Evolutionary conservation across 2,329 filamentous ascomycete species (phyloP).

Genomic region (Penicillium sp.): DNA sequence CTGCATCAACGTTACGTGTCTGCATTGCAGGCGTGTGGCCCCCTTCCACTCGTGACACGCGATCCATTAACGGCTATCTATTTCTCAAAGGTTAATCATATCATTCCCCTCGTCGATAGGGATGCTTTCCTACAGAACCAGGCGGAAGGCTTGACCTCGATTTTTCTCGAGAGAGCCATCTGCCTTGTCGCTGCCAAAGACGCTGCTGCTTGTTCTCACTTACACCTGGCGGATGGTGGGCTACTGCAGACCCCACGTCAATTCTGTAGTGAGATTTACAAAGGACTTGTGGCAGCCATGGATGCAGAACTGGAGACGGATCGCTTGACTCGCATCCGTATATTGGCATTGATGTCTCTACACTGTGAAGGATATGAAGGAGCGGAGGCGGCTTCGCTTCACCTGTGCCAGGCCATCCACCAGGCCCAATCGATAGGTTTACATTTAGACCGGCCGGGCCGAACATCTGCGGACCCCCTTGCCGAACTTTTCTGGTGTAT

Average conservation of each 20-base stretch:
- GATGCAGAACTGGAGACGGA: constrained; percentile 38
- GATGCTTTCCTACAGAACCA: constrained; percentile 25
- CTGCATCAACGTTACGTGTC: constrained; percentile 25
- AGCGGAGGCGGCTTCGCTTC: constrained; percentile 40
- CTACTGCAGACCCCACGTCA: constrained; percentile 33
- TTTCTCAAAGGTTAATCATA: constrained; percentile 37
- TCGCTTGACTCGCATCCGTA: constrained; percentile 37
- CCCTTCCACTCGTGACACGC: constrained; percentile 33
- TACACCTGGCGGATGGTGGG: constrained; percentile 32
- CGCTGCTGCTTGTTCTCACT: constrained; percentile 27
- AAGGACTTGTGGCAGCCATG: constrained; percentile 37
- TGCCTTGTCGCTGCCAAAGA: constrained; percentile 43
- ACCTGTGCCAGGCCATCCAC: constrained; percentile 42
- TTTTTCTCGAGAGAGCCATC: constrained; percentile 40
- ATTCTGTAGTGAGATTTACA: constrained; percentile 41
- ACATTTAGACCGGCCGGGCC: constrained; percentile 38
- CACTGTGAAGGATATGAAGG: constrained; percentile 43
- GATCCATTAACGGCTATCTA: constrained; percentile 35
- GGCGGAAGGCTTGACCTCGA: constrained; percentile 26
- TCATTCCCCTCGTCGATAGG: constrained; percentile 39
- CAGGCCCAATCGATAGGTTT: constrained; percentile 41
- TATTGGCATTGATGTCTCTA: constrained; percentile 40
- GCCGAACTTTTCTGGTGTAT: constrained; percentile 40
- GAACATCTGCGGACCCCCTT: constrained; percentile 28
- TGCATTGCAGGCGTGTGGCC: constrained; percentile 27